Evolutionary conservation across 139 green algal species (phyloP).

Genomic region (Eudorina sp.): DNA sequence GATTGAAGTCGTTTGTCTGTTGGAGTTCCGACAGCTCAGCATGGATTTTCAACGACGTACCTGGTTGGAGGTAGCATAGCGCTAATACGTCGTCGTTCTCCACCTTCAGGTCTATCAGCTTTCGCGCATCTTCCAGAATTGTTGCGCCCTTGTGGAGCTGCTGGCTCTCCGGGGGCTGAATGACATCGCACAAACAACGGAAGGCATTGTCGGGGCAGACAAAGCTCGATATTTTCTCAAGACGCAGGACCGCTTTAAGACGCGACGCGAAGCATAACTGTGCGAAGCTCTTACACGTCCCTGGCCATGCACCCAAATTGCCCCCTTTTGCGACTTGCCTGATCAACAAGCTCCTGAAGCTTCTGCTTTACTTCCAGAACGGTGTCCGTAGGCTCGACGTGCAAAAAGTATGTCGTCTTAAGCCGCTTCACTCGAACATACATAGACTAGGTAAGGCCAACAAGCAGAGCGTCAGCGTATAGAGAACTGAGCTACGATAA

Average conservation of each 20-base stretch:
- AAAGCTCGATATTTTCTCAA: no score
- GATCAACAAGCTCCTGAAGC: conserved; percentile 83
- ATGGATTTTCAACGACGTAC: conserved; percentile 51
- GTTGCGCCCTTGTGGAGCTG: conserved; percentile 65
- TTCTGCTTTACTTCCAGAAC: conserved; percentile 89
- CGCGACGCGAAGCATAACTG: no score
- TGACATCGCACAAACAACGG: neutral
- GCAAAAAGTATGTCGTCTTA: conserved; percentile 89
- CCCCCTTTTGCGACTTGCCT: conserved; percentile 64
- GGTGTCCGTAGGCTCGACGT: conserved; percentile 89
- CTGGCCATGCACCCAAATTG: no score
- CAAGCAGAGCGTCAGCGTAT: neutral
- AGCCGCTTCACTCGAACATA: conserved; percentile 84
- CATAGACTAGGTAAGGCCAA: conserved; percentile 66
- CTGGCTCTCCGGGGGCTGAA: conserved; percentile 79
- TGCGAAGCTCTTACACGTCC: no score
- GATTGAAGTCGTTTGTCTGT: no score
- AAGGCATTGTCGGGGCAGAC: neutral
- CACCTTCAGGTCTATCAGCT: conserved; percentile 85
- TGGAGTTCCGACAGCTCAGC: no score
- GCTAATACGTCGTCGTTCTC: conserved; percentile 88
- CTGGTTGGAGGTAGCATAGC: conserved; percentile 74
- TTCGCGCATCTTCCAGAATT: conserved; percentile 83
- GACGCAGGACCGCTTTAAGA: no score
- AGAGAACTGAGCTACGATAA: neutral